A percentile compares a stretch with the other conserved stretches of the same genome.
Evolutionary conservation across 257 asterid species (phyloP).

Genomic region (Mentha longifolia): DNA sequence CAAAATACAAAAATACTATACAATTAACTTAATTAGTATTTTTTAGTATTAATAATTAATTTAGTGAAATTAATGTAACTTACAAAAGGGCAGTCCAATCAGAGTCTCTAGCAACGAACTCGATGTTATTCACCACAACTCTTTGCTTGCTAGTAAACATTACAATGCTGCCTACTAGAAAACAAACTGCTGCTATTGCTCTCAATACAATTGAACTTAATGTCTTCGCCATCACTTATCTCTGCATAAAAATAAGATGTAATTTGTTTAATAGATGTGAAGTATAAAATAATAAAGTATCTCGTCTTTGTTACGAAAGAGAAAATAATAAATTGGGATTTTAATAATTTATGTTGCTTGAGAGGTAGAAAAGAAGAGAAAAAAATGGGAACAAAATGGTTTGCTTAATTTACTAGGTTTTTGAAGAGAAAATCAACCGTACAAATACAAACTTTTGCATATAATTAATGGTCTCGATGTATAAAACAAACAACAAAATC

Average conservation of each 20-base stretch:
- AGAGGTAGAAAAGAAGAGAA: neutral
- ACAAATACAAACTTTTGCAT: too few relatives aligned
- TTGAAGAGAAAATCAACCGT: too few relatives aligned
- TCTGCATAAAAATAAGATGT: neutral
- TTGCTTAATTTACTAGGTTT: too few relatives aligned
- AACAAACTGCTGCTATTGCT: neutral
- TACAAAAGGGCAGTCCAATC: constrained; percentile 44
- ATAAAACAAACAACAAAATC: too few relatives aligned
- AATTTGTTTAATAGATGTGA: too few relatives aligned
- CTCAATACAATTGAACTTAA: neutral
- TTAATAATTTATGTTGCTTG: neutral
- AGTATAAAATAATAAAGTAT: too few relatives aligned
- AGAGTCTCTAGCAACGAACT: neutral
- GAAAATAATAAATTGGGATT: neutral
- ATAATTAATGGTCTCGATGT: too few relatives aligned
- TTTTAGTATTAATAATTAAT: too few relatives aligned
- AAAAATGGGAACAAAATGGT: too few relatives aligned
- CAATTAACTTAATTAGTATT: too few relatives aligned
- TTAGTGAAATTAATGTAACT: constrained; percentile 1
- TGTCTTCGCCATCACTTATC: constrained; percentile 33
- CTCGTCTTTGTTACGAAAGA: too few relatives aligned
- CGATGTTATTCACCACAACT: neutral
- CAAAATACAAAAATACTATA: too few relatives aligned
- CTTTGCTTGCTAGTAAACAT: constrained; percentile 28
- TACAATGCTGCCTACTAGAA: constrained; percentile 32